Evolutionary conservation across 345 rosid genomes (phyloP).

Genomic region (Theobroma cacao): DNA sequence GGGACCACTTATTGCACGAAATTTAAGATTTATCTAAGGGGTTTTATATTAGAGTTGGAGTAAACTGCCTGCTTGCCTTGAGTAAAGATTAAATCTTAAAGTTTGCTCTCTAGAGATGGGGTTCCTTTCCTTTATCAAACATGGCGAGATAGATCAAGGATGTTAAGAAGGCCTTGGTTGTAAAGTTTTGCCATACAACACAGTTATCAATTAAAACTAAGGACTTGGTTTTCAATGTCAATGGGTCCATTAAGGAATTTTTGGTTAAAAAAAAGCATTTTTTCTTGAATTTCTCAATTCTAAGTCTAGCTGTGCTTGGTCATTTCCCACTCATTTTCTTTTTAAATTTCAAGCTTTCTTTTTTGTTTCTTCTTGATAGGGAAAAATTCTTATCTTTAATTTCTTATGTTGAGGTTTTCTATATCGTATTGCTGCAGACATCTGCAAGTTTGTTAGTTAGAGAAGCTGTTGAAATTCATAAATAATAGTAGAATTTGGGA

Average conservation of each 20-base stretch:
- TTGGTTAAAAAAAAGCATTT: background rate
- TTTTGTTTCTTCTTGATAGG: background rate
- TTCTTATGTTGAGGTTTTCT: background rate
- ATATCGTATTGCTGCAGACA: background rate
- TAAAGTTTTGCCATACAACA: background rate
- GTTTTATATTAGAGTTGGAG: background rate
- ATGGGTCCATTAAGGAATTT: background rate
- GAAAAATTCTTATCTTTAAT: background rate
- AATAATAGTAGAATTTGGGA: background rate
- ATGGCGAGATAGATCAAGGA: background rate
- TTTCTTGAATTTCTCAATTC: background rate
- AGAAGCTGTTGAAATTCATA: background rate
- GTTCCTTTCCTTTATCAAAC: background rate
- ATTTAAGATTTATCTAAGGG: background rate
- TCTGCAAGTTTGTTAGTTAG: background rate
- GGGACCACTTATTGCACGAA: background rate
- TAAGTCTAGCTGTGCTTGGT: background rate
- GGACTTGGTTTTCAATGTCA: background rate
- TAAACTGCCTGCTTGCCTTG: background rate
- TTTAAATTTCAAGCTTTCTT: background rate
- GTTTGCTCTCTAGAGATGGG: background rate
- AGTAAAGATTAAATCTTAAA: background rate
- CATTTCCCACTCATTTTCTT: background rate
- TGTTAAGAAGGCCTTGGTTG: background rate
- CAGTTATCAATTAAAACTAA: background rate